These are phyloP conservation scores for Colletotrichum sp. DNA, from an alignment of 2,329 filamentous ascomycete species.

Conservation along the genomic window DNA sequence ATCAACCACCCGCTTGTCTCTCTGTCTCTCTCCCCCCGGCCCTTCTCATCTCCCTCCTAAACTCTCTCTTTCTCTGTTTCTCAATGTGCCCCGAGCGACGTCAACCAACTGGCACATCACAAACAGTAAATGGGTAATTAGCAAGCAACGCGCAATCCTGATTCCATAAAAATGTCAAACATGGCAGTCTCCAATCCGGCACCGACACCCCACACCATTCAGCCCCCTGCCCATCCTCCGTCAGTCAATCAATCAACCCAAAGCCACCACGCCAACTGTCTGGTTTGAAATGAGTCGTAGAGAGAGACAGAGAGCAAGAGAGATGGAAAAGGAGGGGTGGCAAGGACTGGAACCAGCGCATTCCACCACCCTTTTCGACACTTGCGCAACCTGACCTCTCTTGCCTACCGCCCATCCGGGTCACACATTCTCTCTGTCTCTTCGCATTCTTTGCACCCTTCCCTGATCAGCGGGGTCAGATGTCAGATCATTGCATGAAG, in stretches of 20 bases:
- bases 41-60: background rate
- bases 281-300: background rate
- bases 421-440: background rate
- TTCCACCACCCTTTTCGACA: background rate
- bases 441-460: background rate
- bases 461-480: slow-evolving; percentile 7
- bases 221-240: background rate
- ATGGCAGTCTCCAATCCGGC: background rate
- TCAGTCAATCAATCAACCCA: background rate
- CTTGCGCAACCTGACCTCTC: background rate
- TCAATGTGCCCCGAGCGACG: background rate
- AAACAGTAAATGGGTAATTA: background rate
- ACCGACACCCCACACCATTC: background rate
- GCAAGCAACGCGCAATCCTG: background rate
- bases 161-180: background rate
- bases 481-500: slow-evolving; percentile 19
- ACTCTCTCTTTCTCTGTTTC: background rate
- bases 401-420: background rate
- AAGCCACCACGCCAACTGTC: background rate
- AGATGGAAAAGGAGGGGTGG: background rate
- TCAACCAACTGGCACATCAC: background rate
- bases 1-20: background rate
- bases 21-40: background rate
- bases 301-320: background rate
- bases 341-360: background rate